phyloP scores from a whole-genome alignment of 2,329 filamentous ascomycete genomes.

The Saccharata proteae region DNA sequence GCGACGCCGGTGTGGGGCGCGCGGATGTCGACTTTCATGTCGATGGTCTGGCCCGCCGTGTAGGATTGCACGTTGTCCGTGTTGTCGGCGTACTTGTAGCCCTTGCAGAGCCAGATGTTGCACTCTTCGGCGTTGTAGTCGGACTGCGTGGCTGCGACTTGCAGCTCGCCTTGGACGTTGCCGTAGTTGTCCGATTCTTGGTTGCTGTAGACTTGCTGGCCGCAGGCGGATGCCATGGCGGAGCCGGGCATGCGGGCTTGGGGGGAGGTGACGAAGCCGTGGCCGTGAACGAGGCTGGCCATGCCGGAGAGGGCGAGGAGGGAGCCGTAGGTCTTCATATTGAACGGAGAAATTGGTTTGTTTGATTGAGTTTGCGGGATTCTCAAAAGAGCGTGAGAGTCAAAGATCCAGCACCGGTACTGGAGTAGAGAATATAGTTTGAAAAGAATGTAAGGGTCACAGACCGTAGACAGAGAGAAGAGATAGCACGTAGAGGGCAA shows the following conservation, averaged over 20 bases:
- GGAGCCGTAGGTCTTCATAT: constrained; percentile 29
- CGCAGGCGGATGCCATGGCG: constrained; percentile 41
- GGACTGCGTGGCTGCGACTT: constrained; percentile 34
- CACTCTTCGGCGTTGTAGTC: constrained; percentile 38
- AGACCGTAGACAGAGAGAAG: constrained; percentile 8
- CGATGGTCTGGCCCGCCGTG: constrained; percentile 36
- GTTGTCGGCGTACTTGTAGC: constrained; percentile 46
- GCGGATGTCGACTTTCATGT: constrained; percentile 34
- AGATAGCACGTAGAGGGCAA: constrained; percentile 5
- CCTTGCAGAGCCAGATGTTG: constrained; percentile 46
- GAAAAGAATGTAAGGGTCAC: constrained; percentile 21
- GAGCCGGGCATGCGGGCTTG: constrained; percentile 37
- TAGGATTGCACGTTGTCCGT: constrained; percentile 40
- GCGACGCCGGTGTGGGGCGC: constrained; percentile 44
- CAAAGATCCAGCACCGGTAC: constrained; percentile 11
- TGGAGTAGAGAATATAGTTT: constrained; percentile 19
- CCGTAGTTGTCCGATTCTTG: constrained; percentile 42
- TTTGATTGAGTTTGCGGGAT: constrained; percentile 14
- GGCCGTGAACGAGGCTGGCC: constrained; percentile 36
- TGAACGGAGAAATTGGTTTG: constrained; percentile 24
- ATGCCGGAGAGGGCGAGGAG: constrained; percentile 31
- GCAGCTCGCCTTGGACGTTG: constrained; percentile 44
- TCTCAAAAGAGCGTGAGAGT: constrained; percentile 15
- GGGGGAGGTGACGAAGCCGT: constrained; percentile 42
- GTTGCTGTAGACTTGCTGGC: constrained; percentile 42